phyloP scores from a whole-genome alignment of 164 flowering plant genomes.

The Liriodendron chinense region DNA sequence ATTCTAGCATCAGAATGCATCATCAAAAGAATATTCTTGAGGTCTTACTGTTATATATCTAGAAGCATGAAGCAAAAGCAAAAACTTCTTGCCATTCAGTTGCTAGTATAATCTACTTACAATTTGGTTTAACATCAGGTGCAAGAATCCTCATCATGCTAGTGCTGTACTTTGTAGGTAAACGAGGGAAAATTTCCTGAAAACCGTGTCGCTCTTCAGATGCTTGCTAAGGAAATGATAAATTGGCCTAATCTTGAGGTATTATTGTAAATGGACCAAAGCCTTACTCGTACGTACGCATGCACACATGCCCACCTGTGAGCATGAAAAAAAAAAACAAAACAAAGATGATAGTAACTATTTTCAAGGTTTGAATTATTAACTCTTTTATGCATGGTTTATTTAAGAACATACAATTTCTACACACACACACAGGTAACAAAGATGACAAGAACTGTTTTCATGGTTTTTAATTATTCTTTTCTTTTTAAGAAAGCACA shows the following conservation, averaged over 20 bases:
- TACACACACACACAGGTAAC: too few relatives aligned
- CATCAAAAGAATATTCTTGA: neutral
- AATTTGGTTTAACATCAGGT: neutral
- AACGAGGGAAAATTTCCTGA: slow-evolving; percentile 83
- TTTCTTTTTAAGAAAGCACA: too few relatives aligned
- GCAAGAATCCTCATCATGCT: neutral
- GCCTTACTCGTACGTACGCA: too few relatives aligned
- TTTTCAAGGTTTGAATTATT: neutral
- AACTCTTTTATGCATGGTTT: neutral
- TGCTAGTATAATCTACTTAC: neutral
- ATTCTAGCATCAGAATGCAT: too few relatives aligned
- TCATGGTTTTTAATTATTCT: too few relatives aligned
- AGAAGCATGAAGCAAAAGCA: neutral
- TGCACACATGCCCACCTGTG: too few relatives aligned
- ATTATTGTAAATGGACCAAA: slow-evolving; percentile 2
- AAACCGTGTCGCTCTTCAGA: slow-evolving; percentile 59
- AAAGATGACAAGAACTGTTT: too few relatives aligned
- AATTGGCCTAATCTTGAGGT: slow-evolving; percentile 96
- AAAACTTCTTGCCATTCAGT: neutral
- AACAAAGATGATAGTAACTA: neutral
- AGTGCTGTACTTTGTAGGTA: slow-evolving; percentile 36
- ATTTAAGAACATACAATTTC: too few relatives aligned
- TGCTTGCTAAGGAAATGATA: slow-evolving; percentile 83
- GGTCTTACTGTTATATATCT: neutral
- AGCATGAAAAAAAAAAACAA: too few relatives aligned